These are phyloP conservation scores for Trypanosoma cruzi DNA, from an alignment of 208 protist species.

Conservation along the genomic window DNA sequence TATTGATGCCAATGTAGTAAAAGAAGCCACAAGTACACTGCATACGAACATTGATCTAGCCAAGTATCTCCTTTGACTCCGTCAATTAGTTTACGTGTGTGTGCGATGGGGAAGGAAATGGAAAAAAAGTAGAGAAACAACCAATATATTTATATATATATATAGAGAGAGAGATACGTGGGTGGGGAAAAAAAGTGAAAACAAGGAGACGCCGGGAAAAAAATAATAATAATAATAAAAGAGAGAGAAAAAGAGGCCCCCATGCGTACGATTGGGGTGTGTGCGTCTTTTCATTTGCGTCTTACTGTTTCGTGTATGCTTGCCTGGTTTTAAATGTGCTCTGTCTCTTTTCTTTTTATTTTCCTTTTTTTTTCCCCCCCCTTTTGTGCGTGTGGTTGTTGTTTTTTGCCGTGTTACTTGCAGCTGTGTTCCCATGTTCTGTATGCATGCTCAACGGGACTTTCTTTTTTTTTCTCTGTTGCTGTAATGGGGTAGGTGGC, in stretches of 20 bases:
- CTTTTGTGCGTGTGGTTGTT: background rate
- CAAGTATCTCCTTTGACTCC: slow-evolving; percentile 86
- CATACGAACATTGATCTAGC: slow-evolving; percentile 90
- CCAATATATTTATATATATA: too few relatives aligned
- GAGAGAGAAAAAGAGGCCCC: too few relatives aligned
- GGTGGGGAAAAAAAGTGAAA: too few relatives aligned
- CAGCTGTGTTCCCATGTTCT: background rate
- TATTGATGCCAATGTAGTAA: slow-evolving; percentile 69
- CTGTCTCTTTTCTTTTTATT: background rate
- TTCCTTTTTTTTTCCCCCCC: slow-evolving; percentile 10
- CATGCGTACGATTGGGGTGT: background rate
- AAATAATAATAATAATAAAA: too few relatives aligned
- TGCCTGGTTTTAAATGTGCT: background rate
- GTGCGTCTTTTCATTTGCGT: background rate
- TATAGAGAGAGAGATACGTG: too few relatives aligned
- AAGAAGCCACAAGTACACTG: slow-evolving; percentile 71
- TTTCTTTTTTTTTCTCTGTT: slow-evolving; percentile 4
- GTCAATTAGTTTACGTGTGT: background rate
- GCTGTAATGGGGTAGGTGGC: background rate
- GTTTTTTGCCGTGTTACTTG: background rate
- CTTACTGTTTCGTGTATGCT: background rate
- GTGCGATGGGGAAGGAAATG: background rate
- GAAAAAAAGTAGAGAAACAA: background rate
- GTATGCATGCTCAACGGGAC: background rate
- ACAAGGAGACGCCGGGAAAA: too few relatives aligned